Evolutionary conservation across 768 basidiomycete species (phyloP).

Genomic region (Agaricus subrufescens): DNA sequence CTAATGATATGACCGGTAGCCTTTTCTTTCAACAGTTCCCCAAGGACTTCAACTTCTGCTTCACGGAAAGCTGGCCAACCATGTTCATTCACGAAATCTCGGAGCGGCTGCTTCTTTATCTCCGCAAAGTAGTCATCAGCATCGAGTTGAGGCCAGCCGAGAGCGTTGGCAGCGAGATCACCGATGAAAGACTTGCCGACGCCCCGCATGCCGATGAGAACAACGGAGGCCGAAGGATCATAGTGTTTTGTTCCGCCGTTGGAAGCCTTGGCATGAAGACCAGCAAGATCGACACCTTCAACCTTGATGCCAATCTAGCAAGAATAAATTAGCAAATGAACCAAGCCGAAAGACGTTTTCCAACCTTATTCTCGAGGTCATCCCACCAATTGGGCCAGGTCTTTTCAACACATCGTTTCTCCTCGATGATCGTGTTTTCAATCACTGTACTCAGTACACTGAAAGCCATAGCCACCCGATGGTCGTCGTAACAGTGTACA

Average conservation of each 20-base stretch:
- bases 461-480: slow-evolving; percentile 99
- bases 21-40: slow-evolving; percentile 58
- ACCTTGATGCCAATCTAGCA: slow-evolving; percentile 82
- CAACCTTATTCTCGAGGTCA: slow-evolving; percentile 90
- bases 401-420: slow-evolving; percentile 98
- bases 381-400: slow-evolving; percentile 99
- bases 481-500: slow-evolving; percentile 96
- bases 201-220: slow-evolving; percentile 95
- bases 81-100: slow-evolving; percentile 71
- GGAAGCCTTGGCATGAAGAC: slow-evolving; percentile 33
- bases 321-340: background rate
- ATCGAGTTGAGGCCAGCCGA: slow-evolving; percentile 74
- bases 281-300: slow-evolving; percentile 74
- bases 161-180: slow-evolving; percentile 62
- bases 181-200: slow-evolving; percentile 93
- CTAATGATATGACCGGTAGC: slow-evolving; percentile 71
- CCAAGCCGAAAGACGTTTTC: slow-evolving; percentile 8
- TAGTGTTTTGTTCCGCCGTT: slow-evolving; percentile 31
- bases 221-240: slow-evolving; percentile 49
- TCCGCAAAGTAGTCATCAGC: slow-evolving; percentile 78
- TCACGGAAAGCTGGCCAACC: slow-evolving; percentile 91
- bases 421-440: slow-evolving; percentile 77
- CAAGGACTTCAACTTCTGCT: slow-evolving; percentile 67
- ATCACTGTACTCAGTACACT: slow-evolving; percentile 78
- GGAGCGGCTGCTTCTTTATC: slow-evolving; percentile 55